Evolutionary conservation across 2,329 filamentous ascomycete species (phyloP), one percentile per base, ranked within the genome.

Genomic region (Neoarthrinium moseri): DNA sequence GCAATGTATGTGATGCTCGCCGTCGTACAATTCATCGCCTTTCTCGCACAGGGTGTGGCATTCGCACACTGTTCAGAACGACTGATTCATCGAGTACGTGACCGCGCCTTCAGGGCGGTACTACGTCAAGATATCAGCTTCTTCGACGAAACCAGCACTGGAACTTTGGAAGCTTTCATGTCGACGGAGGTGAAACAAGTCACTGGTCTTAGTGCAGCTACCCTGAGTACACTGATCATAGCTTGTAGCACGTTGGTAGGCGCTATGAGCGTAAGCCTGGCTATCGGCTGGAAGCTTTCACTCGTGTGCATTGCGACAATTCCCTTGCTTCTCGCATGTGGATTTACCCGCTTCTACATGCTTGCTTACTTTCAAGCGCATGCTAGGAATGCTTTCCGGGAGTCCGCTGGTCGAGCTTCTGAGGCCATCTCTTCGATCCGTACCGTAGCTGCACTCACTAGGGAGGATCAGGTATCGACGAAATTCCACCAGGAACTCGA

Each of bases 371-470:
- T 90, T 72, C 87, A 89, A 68, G 76, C 76, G 29, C 85, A 88
- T 20, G 84, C 90, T 2, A 95, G 94, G 72, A 75, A 76, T 53
- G 84, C 89, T 4, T 91, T 96, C 62, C 78, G 89, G 60, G 72
- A 78, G 46, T 91, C 89, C 47, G 92, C 92, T 6, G 86, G 84
- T 46, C 95, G 87, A 61, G 92, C 94, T 8, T 92, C 91, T 37
- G 92, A 97, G 66, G 91, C 91, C 33, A 95, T 94, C 27, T 91
- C 89, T 3, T 88, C 91, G 5, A 96, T 97, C 55, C 86, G 91
- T 42, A 97, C 94, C 2, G 91, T 97, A 10, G 92, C 91, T 4
- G 89, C 89, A 5, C 77, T 99, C 33, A 96, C 91, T 0, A 81
- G 24, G 5, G 48, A 50, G 11, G 39, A 37, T 1, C 20, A 23